phyloP scores from a whole-genome alignment of 805 yeast species.

The Lipomyces orientalis region DNA sequence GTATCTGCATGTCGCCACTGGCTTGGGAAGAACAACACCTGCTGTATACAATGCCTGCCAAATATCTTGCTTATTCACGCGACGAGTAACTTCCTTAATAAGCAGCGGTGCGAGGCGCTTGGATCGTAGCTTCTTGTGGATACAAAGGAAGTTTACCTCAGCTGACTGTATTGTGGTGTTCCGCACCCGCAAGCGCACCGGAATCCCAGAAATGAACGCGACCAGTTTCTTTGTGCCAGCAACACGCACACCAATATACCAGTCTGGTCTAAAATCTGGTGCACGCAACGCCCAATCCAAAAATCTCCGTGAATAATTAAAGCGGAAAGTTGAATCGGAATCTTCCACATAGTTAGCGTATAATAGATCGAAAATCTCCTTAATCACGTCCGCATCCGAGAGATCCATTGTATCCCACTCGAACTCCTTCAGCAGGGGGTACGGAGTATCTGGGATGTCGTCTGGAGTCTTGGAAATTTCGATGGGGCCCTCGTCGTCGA shows the following conservation, averaged over 20 bases:
- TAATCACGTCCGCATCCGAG: constrained; percentile 58
- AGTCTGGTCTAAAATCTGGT: constrained; percentile 88
- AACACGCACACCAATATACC: constrained; percentile 95
- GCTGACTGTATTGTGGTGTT: constrained; percentile 57
- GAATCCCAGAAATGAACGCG: constrained; percentile 92
- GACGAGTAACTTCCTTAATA: constrained; percentile 90
- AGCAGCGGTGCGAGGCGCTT: constrained; percentile 93
- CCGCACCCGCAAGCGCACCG: constrained; percentile 69
- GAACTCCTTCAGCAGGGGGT: constrained; percentile 74
- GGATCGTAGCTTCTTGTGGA: constrained; percentile 91
- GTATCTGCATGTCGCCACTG: constrained; percentile 84
- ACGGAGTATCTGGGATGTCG: constrained; percentile 73
- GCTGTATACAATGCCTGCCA: constrained; percentile 98
- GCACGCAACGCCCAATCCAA: constrained; percentile 92
- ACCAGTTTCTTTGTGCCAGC: constrained; percentile 75
- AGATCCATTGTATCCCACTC: constrained; percentile 88
- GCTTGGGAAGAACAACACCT: constrained; percentile 90
- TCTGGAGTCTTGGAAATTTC: constrained; percentile 68
- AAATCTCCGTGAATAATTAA: constrained; percentile 82
- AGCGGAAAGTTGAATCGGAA: constrained; percentile 87
- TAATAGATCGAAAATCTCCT: constrained; percentile 78
- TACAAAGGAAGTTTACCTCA: constrained; percentile 91
- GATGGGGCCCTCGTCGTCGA: constrained; percentile 79
- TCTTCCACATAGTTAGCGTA: constrained; percentile 96
- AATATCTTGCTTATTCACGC: constrained; percentile 80